A percentile compares a stretch with the other conserved stretches of the same genome.
Conservation (phyloP, 192 early-diverging fungal species). For the Podila horticola region DNA sequence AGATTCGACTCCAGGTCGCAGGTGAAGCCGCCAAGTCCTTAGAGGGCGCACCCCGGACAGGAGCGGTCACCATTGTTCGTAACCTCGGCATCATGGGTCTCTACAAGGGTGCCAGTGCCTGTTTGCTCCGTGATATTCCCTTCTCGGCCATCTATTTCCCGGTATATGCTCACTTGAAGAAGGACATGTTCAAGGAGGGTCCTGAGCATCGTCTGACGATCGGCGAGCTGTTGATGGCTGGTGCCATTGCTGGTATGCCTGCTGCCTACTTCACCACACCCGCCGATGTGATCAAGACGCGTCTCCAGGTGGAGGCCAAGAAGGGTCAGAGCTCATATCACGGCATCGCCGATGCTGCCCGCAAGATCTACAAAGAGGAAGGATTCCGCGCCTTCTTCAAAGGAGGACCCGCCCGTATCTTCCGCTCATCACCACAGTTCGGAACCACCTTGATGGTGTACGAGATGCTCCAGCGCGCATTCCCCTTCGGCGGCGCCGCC, state of each 20-base stretch:
- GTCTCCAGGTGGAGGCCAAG: slow-evolving; percentile 92
- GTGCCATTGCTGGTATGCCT: slow-evolving; percentile 96
- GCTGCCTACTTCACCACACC: slow-evolving; percentile 98
- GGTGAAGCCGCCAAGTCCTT: slow-evolving; percentile 75
- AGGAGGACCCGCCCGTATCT: slow-evolving; percentile 90
- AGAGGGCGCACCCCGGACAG: slow-evolving; percentile 62
- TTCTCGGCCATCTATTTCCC: slow-evolving; percentile 99
- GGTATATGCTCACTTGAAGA: slow-evolving; percentile 95
- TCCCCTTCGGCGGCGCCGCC: slow-evolving; percentile 60
- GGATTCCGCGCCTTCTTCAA: slow-evolving; percentile 97
- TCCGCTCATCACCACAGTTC: slow-evolving; percentile 96
- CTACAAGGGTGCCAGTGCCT: slow-evolving; percentile 94
- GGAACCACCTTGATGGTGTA: slow-evolving; percentile 95
- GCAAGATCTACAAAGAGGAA: slow-evolving; percentile 91
- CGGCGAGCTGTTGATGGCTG: slow-evolving; percentile 81
- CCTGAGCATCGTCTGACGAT: slow-evolving; percentile 79
- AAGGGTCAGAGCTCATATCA: slow-evolving; percentile 88
- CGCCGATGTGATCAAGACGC: slow-evolving; percentile 98
- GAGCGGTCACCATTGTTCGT: slow-evolving; percentile 89
- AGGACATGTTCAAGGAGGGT: slow-evolving; percentile 89
- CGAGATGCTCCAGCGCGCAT: slow-evolving; percentile 82
- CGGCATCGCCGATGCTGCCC: slow-evolving; percentile 86
- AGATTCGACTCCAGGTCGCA: slow-evolving; percentile 94
- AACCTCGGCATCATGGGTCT: slow-evolving; percentile 92
- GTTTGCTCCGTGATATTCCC: slow-evolving; percentile 94